Conservation (phyloP, 768 basidiomycete genomes). For the Lactifluus rugatus region DNA sequence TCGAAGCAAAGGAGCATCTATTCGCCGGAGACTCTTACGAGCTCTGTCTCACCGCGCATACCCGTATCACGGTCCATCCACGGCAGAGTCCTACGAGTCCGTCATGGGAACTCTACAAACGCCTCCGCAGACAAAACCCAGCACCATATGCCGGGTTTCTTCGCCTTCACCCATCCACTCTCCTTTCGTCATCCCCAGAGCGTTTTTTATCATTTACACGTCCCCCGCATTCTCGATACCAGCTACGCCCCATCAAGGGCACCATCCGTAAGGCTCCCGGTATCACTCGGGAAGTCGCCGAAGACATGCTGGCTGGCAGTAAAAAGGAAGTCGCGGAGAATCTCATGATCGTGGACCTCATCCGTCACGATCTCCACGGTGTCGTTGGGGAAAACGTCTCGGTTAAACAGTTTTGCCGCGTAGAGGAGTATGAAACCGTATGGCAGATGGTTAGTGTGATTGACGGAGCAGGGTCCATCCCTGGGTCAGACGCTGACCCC, state of each 20-base stretch:
- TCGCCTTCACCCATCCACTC: conserved; percentile 62
- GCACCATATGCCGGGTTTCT: conserved; percentile 83
- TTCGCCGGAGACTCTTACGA: conserved; percentile 88
- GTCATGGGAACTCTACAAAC: conserved; percentile 69
- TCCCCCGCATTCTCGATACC: conserved; percentile 52
- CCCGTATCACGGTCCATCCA: conserved; percentile 38
- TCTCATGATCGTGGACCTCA: conserved; percentile 96
- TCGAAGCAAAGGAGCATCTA: conserved; percentile 61
- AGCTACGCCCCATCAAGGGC: conserved; percentile 92
- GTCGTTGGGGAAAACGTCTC: conserved; percentile 74
- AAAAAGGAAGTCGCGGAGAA: conserved; percentile 93
- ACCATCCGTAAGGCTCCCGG: conserved; percentile 66
- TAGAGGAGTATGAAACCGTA: conserved; percentile 90
- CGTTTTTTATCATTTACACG: conserved; percentile 79
- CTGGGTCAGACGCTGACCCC: conserved; percentile 24
- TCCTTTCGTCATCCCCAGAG: conserved; percentile 86
- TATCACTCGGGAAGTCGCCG: conserved; percentile 56
- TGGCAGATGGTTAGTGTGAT: conserved; percentile 96
- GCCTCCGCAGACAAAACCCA: conserved; percentile 66
- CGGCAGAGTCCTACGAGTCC: conserved; percentile 27
- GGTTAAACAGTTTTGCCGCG: conserved; percentile 75
- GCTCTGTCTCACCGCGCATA: conserved; percentile 77
- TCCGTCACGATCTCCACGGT: conserved; percentile 82
- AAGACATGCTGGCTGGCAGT: conserved; percentile 51
- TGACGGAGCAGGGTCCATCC: conserved; percentile 42